These are phyloP conservation scores for Syncephalastrum monosporum DNA, from an alignment of 371 early-diverging fungal genomes.

Conservation along the genomic window DNA sequence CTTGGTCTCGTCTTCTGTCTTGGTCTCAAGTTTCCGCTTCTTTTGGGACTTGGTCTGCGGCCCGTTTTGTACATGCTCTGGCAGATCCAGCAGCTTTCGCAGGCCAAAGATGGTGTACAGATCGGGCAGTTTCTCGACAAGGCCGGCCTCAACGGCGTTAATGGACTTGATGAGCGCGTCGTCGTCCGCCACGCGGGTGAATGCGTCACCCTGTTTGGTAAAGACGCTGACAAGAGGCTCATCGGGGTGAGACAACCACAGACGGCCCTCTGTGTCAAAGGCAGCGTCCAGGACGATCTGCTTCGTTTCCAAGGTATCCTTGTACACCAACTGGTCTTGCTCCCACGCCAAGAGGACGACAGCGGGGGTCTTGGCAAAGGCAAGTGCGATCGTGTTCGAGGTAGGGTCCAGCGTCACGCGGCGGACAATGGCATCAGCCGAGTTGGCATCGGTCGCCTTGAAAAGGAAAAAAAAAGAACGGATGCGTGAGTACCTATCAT, in stretches of 20 bases:
- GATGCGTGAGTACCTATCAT: background rate
- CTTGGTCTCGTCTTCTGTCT: constrained; percentile 14
- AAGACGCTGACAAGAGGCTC: constrained; percentile 1
- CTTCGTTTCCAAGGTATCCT: constrained; percentile 25
- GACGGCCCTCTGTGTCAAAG: constrained; percentile 27
- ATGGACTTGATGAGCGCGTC: constrained; percentile 35
- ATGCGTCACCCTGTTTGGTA: too few relatives aligned
- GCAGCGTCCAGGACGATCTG: constrained; percentile 29
- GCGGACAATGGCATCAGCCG: constrained; percentile 38
- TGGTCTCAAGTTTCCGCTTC: constrained; percentile 31
- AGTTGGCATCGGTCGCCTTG: constrained; percentile 40
- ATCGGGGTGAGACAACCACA: constrained; percentile 37
- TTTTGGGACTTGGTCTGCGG: constrained; percentile 11
- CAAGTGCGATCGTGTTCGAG: constrained; percentile 25
- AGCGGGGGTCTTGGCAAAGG: constrained; percentile 42
- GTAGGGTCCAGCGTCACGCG: constrained; percentile 20
- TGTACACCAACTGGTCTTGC: constrained; percentile 22
- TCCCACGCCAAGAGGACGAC: constrained; percentile 34
- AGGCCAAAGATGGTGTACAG: constrained; percentile 54
- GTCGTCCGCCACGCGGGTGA: constrained; percentile 8
- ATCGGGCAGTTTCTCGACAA: constrained; percentile 46
- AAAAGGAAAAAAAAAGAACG: constrained; percentile 1
- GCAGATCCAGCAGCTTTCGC: constrained; percentile 51
- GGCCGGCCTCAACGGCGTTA: constrained; percentile 40
- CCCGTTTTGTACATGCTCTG: constrained; percentile 20